These are phyloP conservation scores for Gonapodya prolifera DNA, from an alignment of 192 early-diverging fungal genomes.

Conservation along the genomic window DNA sequence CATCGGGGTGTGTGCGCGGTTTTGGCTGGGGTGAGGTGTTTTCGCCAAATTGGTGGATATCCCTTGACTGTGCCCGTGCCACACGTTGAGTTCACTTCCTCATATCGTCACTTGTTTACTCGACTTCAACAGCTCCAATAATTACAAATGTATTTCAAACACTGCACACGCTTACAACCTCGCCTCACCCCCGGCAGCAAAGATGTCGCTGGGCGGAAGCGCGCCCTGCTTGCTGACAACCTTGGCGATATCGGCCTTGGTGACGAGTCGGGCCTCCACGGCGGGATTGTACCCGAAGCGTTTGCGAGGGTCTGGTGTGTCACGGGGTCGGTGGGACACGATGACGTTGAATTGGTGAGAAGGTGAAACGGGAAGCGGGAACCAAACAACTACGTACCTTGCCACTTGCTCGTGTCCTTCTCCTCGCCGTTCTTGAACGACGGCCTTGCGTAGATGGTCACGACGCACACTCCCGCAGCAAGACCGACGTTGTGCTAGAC, in stretches of 20 bases:
- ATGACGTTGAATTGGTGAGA: not conserved
- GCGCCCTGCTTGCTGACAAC: conserved; percentile 21
- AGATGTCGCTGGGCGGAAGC: not conserved
- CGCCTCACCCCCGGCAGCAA: not conserved
- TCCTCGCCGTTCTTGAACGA: not conserved
- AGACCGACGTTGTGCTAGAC: conserved; percentile 4
- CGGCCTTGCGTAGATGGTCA: not conserved
- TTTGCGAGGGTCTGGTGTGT: conserved; percentile 40
- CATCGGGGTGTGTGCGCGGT: conserved; percentile 15
- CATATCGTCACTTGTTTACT: too few species aligned
- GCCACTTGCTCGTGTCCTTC: not conserved
- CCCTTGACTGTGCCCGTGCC: too few species aligned
- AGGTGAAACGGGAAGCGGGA: not conserved
- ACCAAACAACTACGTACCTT: not conserved
- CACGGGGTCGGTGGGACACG: conserved; percentile 43
- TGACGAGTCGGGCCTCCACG: conserved; percentile 41
- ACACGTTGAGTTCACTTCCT: too few species aligned
- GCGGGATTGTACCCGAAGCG: conserved; percentile 31
- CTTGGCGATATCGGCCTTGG: conserved; percentile 37
- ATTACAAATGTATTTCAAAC: too few species aligned
- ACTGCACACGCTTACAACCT: not conserved
- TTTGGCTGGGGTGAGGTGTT: too few species aligned
- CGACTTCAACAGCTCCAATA: too few species aligned
- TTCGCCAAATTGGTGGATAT: too few species aligned
- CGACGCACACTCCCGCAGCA: not conserved